Evolutionary conservation across 75 land plant species (phyloP).

Genomic region (Cupressus sempervirens): DNA sequence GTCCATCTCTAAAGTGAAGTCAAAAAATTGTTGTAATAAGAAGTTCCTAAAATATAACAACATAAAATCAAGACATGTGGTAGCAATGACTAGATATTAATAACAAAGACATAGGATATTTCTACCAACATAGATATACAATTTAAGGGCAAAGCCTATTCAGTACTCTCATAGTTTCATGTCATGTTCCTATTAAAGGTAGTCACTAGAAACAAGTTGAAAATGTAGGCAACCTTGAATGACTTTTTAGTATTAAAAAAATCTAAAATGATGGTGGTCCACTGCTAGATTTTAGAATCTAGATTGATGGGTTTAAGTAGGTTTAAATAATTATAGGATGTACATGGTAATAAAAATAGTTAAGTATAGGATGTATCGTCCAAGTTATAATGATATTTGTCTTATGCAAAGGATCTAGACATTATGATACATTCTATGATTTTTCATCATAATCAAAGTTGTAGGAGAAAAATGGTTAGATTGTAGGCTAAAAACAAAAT

Average conservation of each 20-base stretch:
- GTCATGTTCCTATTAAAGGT: conserved; percentile 73
- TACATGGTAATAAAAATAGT: too few relatives aligned
- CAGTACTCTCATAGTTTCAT: conserved; percentile 22
- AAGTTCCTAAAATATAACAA: too few relatives aligned
- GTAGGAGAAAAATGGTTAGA: too few relatives aligned
- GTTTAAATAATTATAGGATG: conserved; percentile 46
- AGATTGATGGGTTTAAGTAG: conserved; percentile 72
- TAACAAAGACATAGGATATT: background rate
- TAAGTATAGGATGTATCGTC: too few relatives aligned
- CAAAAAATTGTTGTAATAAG: too few relatives aligned
- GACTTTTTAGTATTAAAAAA: conserved; percentile 38
- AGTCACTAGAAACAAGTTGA: conserved; percentile 90
- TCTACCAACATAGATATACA: conserved; percentile 12
- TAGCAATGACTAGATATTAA: background rate
- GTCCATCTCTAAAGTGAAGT: background rate
- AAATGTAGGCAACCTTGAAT: conserved; percentile 24
- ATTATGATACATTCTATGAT: too few relatives aligned
- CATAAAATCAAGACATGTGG: too few relatives aligned
- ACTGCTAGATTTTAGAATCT: conserved; percentile 53
- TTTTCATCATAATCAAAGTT: too few relatives aligned
- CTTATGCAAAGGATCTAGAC: too few relatives aligned
- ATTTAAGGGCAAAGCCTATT: background rate
- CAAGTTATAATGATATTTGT: too few relatives aligned
- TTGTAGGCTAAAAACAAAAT: too few relatives aligned
- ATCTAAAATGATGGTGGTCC: conserved; percentile 62